Base-by-base conservation (phyloP, 2,329 filamentous ascomycete species). In the Dichotomopilus funicola region DNA sequence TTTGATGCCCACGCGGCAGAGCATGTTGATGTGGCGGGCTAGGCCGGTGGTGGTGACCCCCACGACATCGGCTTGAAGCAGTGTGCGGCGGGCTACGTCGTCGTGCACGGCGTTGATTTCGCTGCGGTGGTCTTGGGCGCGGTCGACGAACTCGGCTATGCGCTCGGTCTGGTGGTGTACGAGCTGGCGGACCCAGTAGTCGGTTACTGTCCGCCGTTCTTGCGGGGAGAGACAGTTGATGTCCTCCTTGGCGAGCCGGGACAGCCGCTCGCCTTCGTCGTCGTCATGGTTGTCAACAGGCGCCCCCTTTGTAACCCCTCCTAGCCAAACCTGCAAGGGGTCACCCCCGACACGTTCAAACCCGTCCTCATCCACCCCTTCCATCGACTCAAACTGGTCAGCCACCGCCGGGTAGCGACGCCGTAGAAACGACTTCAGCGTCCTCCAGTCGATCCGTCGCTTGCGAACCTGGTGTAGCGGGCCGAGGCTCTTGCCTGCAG, bases 31-130 rank as follows among this genome's bases (percentile, higher is more conserved):
- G 12, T 80, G 76, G 19, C 70, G 68, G 0, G 83, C 82, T 1
- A 86, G 68, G 0, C 81, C 81, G 0, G 78, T 80, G 0, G 83
- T 86, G 0, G 82, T 86, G 1, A 83, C 68, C 0, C 82, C 82
- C 44, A 86, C 75, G 4, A 86, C 71, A 5, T 75, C 63, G 0
- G 75, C 73, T 11, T 67, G 27, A 2, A 66, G 56, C 1, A 78
- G 67, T 31, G 68, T 70, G 5, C 73, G 71, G 1, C 70, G 60
- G 37, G 74, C 67, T 1, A 73, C 63, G 3, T 74, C 71, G 1
- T 65, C 59, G 8, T 57, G 49, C 0, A 68, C 61, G 0, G 51
- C 51, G 19, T 64, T 58, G 38, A 63, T 59, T 5, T 42, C 1
- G n/a, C 63, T 51, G 2, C 48, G 51, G 3, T 33, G 27, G 1